Evolutionary conservation across 371 early-diverging fungal genomes (phyloP), one percentile per base, ranked within the genome.

Genomic region (Dentiscutata heterogama): DNA sequence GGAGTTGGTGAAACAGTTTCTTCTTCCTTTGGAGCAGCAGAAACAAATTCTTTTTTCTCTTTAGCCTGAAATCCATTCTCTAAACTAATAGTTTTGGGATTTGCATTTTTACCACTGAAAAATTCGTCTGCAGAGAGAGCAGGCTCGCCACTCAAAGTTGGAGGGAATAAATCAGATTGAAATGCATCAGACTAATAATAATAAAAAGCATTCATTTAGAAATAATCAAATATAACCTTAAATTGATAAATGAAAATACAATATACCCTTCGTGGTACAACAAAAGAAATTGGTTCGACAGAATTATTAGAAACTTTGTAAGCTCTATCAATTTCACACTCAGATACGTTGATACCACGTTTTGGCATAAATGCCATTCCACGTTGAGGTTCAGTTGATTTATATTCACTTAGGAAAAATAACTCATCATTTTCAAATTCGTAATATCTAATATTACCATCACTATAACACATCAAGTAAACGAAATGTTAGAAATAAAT

Each of bases 401-500:
- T 92, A 89, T 92, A 97, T 85, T 97, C 97, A 73, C 96, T 93
- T 42, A 99, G 86, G 73, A 84, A 87, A 89, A 91, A 93, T 81
- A 99, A 84, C 61, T 90, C 92, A 82, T 94, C 94, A 84, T 95
- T 94, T 70, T 96, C 97, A 70, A 93, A 97, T 88, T 99, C 99
- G 86, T 94, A 99, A 91, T 99, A 99, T 58, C 98, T 94, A 85
- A 99, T 98, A 87, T 97, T 98, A 67, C 98, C 98, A 86, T 99
- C 99, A 85, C 99, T 96, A 83, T 58, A 58, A 27, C 14, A 77
- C 7, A 70, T 77, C 14, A 39, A 75, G 42, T 3, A 18, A 74
- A 56, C 31, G 18, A 39, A 29, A 65, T 27, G 7, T 31, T 67
- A 22, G 20, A 1, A 22, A 67, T 10, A 29, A 4, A 13, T 7